A percentile compares a stretch with the other conserved stretches of the same genome.
phyloP scores from a whole-genome alignment of 352 stramenopile species.

The Blastocystis sp. region DNA sequence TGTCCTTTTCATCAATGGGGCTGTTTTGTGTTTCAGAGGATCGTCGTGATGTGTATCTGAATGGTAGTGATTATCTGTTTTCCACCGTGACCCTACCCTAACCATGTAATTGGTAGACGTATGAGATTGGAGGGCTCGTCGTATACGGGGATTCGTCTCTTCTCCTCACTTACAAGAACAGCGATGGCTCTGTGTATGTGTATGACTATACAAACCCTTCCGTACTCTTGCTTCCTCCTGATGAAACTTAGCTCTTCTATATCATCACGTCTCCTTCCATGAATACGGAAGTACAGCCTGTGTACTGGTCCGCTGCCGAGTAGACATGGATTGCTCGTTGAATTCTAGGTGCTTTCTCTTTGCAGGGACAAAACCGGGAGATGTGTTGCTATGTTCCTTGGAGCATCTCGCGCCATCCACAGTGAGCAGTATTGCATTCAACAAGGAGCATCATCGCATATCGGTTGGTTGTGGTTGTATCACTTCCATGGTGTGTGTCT shows the following conservation, averaged over 20 bases:
- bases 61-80: neutral
- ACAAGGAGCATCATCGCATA: conserved; percentile 49
- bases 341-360: conserved; percentile 21
- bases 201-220: neutral
- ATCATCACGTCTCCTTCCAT: neutral
- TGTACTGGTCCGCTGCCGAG: neutral
- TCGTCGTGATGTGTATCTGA: neutral
- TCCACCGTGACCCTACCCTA: neutral
- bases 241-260: no score
- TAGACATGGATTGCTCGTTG: neutral
- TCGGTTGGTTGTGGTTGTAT: conserved; percentile 17
- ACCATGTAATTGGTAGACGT: neutral
- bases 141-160: neutral
- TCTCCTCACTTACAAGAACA: neutral
- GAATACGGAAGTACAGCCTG: neutral
- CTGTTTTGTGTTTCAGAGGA: conserved; percentile 20
- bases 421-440: neutral
- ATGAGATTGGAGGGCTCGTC: neutral
- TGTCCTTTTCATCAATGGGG: neutral
- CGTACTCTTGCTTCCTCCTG: no score
- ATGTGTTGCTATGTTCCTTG: conserved; percentile 10
- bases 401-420: neutral
- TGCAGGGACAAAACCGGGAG: conserved; percentile 1
- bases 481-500: neutral
- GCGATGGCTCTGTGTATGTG: neutral